These are phyloP conservation scores for Vanderwaltozyma yarrowii DNA, from an alignment of 805 yeast species.

Conservation along the genomic window DNA sequence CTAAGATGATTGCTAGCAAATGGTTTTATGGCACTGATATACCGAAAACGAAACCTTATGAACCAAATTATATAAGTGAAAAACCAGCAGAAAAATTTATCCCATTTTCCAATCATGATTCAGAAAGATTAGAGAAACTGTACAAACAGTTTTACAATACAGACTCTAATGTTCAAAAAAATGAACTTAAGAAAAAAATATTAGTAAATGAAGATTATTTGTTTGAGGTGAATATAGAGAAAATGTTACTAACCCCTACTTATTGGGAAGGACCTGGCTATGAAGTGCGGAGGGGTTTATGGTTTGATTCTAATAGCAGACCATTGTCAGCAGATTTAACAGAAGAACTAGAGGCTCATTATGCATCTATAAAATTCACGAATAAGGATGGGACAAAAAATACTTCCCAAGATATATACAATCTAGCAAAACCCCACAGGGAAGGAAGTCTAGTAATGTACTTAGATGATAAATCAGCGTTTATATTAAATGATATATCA, in stretches of 20 bases:
- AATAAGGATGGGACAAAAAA: constrained; percentile 7
- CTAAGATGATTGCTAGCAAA: neutral
- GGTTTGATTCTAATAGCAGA: constrained; percentile 55
- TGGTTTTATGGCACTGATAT: constrained; percentile 86
- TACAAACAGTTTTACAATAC: constrained; percentile 4
- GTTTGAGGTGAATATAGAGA: constrained; percentile 55
- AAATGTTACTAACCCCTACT: constrained; percentile 50
- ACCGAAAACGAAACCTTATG: constrained; percentile 58
- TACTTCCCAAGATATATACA: constrained; percentile 8
- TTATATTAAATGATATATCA: constrained; percentile 35
- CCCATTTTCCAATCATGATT: constrained; percentile 59
- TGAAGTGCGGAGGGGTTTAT: constrained; percentile 73
- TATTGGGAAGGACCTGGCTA: constrained; percentile 87
- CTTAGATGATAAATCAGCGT: constrained; percentile 36
- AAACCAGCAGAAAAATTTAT: constrained; percentile 49
- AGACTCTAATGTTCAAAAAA: neutral
- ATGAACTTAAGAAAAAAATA: constrained; percentile 12
- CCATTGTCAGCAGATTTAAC: constrained; percentile 48
- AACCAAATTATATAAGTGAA: constrained; percentile 41
- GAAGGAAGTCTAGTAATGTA: constrained; percentile 25
- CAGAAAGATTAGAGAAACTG: constrained; percentile 47
- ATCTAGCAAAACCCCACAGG: constrained; percentile 2
- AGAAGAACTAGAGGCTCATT: constrained; percentile 37
- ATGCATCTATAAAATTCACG: constrained; percentile 32
- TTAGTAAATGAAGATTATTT: constrained; percentile 75